phyloP scores from a whole-genome alignment of 768 basidiomycete genomes.

The Kwoniella heveanensis region DNA sequence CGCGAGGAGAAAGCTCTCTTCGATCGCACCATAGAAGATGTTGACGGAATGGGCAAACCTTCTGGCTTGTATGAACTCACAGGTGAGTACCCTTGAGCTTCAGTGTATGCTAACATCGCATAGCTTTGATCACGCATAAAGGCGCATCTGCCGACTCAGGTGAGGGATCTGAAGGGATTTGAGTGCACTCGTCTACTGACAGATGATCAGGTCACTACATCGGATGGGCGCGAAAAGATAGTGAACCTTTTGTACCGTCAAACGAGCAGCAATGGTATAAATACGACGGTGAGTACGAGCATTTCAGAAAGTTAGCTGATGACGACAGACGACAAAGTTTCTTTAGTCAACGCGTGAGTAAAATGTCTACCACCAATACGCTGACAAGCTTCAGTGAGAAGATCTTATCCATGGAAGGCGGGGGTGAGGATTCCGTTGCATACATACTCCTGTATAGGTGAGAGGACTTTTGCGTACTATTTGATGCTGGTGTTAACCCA shows the following conservation, averaged over 20 bases:
- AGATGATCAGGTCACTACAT: constrained; percentile 71
- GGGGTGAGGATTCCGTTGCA: constrained; percentile 83
- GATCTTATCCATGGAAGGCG: constrained; percentile 80
- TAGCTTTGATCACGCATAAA: constrained; percentile 95
- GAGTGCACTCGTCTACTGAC: constrained; percentile 7
- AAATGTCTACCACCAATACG: constrained; percentile 30
- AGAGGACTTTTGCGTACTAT: no score
- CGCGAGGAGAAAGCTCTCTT: constrained; percentile 65
- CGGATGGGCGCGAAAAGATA: constrained; percentile 78
- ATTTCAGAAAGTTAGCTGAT: not conserved
- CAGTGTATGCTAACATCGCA: constrained; percentile 20
- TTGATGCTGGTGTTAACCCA: not conserved
- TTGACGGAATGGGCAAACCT: no score
- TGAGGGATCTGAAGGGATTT: no score
- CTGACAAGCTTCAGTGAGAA: constrained; percentile 64
- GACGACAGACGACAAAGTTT: constrained; percentile 72
- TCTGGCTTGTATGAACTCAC: constrained; percentile 88
- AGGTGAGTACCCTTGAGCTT: constrained; percentile 62
- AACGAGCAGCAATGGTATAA: constrained; percentile 75
- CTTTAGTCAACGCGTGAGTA: constrained; percentile 63
- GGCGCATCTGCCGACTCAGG: constrained; percentile 92
- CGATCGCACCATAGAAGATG: no score
- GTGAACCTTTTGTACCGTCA: constrained; percentile 64
- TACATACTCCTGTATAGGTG: constrained; percentile 77
- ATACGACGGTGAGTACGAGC: constrained; percentile 69